These are phyloP conservation scores for Eucalyptus cladocalyx DNA, from an alignment of 345 rosid genomes.

Conservation along the genomic window DNA sequence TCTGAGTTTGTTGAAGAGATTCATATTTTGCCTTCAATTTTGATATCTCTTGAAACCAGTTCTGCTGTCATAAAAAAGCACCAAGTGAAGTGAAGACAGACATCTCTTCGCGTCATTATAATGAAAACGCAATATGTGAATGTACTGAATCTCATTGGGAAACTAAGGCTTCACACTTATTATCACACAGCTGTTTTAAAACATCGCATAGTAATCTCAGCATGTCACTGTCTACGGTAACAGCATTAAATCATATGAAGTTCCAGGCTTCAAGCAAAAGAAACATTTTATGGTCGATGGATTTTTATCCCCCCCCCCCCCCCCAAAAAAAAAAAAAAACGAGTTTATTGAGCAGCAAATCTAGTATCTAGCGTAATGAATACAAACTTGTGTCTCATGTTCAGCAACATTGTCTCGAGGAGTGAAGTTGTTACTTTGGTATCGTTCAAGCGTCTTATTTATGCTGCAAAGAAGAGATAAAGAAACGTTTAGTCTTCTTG, in stretches of 20 bases:
- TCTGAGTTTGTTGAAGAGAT: slow-evolving; percentile 74
- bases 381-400: slow-evolving; percentile 56
- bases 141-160: not conserved
- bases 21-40: slow-evolving; percentile 73
- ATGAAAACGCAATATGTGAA: not conserved
- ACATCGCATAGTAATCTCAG: not conserved
- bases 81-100: not conserved
- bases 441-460: slow-evolving; percentile 58
- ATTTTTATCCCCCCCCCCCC: no score
- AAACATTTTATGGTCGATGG: not conserved
- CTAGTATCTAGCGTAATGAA: not conserved
- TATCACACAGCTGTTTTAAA: not conserved
- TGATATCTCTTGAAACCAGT: slow-evolving; percentile 67
- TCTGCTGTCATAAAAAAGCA: slow-evolving; percentile 16
- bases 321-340: not conserved
- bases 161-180: not conserved
- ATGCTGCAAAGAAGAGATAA: slow-evolving; percentile 12
- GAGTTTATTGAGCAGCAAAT: not conserved
- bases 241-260: not conserved
- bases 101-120: not conserved
- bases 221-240: not conserved
- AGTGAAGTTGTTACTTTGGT: slow-evolving; percentile 52
- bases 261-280: not conserved
- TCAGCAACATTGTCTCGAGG: slow-evolving; percentile 41
- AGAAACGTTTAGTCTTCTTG: not conserved